Evolutionary conservation across 2,329 filamentous ascomycete genomes (phyloP), one percentile per base, ranked within the genome.

Genomic region (Nemania bipapillata): DNA sequence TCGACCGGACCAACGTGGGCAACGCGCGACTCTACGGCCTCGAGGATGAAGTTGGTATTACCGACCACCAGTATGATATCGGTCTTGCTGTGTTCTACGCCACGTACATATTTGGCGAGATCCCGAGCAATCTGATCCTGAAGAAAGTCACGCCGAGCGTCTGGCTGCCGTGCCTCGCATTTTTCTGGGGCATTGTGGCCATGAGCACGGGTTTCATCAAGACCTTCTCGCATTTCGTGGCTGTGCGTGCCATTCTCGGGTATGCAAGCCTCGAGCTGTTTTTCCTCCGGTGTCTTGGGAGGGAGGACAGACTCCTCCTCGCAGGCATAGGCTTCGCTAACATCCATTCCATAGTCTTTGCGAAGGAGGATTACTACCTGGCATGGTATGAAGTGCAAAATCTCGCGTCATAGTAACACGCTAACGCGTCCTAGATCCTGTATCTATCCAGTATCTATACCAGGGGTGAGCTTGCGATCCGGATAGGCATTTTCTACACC

Each of bases 1-100:
- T 86, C 57, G 90, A 92, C 77, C 85, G 91, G 49, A 91, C 90
- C n/a, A 92, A 92, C 75, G 88, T 92, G 42, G 90, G 90, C 42
- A 92, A 92, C 74, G 90, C 90, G 26, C 88, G 88, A 69, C 87
- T 92, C 8, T 83, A 90, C 59, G 86, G 87, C 0, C 82, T 92
- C 15, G 86, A 90, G 72, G 72, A 80, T 0, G 86, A 89, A 73
- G 77, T 91, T 1, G 76, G 80, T 52, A 87, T 92, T 70, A 86
- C 80, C 4, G 86, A 89, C 65, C 80, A 83, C 63, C 87, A 92
- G 74, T 92, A 91, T 77, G 86, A 89, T 55, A 85, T 87, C 49
- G 89, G 89, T 1, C 80, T 92, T 32, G 84, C 87, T 12, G 86
- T 90, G 1, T 91, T 89, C 74, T 91, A 91, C 77, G 86, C 87